Conservation (phyloP, 1,139 yeast genomes). For the Hansenula sp. region DNA sequence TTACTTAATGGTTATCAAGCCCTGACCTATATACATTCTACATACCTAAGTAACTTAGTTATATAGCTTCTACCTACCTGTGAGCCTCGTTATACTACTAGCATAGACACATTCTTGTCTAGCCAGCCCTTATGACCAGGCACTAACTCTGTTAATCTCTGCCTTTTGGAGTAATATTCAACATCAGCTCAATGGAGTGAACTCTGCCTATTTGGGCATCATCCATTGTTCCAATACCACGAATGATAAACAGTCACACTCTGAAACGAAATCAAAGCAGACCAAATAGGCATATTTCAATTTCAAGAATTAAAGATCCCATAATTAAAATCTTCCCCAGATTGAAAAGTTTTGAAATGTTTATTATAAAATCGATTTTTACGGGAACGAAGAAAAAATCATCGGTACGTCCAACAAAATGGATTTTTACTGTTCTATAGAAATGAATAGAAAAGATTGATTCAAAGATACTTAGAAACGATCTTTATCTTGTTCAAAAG, state of each 20-base stretch:
- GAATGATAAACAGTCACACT: too few species aligned
- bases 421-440: background rate
- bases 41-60: too few species aligned
- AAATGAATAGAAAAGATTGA: background rate
- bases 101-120: conserved; percentile 4
- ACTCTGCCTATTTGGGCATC: background rate
- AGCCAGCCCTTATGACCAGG: conserved; percentile 7
- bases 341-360: too few species aligned
- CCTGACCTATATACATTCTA: too few species aligned
- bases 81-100: conserved; percentile 7
- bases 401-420: background rate
- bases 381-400: background rate
- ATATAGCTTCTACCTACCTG: background rate
- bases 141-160: background rate
- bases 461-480: too few species aligned
- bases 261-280: too few species aligned
- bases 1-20: too few species aligned
- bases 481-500: background rate
- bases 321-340: too few species aligned
- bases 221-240: too few species aligned
- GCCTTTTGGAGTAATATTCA: background rate
- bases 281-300: too few species aligned
- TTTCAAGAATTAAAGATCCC: too few species aligned
- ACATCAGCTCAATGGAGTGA: background rate
- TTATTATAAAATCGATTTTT: too few species aligned